These are phyloP conservation scores for Penicillium sclerotigenum DNA, from an alignment of 2,329 filamentous ascomycete genomes.

Conservation along the genomic window DNA sequence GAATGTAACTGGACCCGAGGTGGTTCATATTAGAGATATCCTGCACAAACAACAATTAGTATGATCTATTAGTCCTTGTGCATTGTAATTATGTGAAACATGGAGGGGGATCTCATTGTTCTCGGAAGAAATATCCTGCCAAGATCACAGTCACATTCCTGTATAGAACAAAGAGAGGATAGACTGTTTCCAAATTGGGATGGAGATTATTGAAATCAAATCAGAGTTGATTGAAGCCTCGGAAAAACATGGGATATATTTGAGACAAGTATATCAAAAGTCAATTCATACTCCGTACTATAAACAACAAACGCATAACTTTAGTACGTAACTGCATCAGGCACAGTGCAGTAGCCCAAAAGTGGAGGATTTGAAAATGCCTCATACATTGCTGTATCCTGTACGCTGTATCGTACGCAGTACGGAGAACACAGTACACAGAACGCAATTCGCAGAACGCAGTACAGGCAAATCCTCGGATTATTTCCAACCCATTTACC, in stretches of 20 bases:
- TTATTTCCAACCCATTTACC: background rate
- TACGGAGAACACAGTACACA: too few relatives aligned
- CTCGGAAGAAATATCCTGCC: background rate
- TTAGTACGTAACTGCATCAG: conserved; percentile 3
- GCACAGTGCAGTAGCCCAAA: conserved; percentile 4
- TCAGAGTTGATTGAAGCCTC: background rate
- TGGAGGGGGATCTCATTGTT: background rate
- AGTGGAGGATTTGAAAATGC: conserved; percentile 5
- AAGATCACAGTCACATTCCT: background rate
- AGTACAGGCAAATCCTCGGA: background rate
- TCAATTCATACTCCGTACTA: background rate
- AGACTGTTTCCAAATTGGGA: background rate
- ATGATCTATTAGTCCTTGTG: background rate
- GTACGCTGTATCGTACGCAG: too few relatives aligned
- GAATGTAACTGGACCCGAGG: background rate
- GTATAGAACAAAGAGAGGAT: background rate
- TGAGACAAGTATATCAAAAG: background rate
- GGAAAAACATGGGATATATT: background rate
- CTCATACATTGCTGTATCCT: conserved; percentile 13
- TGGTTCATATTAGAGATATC: background rate
- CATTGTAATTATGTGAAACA: background rate
- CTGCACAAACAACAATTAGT: background rate
- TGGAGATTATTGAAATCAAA: background rate
- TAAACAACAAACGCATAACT: background rate
- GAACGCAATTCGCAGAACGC: too few relatives aligned